phyloP scores from a whole-genome alignment of 305 asterid genomes.

The Striga hermonthica region DNA sequence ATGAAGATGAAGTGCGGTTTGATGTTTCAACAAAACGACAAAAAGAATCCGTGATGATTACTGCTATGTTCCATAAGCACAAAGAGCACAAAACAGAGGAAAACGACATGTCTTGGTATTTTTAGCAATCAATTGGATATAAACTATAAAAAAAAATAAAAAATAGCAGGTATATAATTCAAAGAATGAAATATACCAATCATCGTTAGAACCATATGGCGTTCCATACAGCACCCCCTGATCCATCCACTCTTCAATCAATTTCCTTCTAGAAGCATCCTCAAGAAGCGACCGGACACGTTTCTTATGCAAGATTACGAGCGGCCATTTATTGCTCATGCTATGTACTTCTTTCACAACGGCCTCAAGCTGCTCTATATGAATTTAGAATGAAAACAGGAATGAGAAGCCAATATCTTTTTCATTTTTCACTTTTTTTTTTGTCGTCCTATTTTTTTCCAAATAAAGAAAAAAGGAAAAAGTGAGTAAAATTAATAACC shows the following conservation, averaged over 20 bases:
- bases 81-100: not conserved
- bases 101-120: not conserved
- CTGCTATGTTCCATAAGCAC: too few species aligned
- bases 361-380: conserved; percentile 87
- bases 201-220: conserved; percentile 95
- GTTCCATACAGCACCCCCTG: conserved; percentile 67
- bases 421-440: not conserved
- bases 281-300: conserved; percentile 68
- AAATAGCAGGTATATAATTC: conserved; percentile 6
- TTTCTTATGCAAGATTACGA: conserved; percentile 74
- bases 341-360: conserved; percentile 69
- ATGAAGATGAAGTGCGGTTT: too few species aligned
- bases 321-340: conserved; percentile 69
- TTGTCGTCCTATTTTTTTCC: not conserved
- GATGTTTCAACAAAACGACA: too few species aligned
- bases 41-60: too few species aligned
- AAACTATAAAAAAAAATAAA: not conserved
- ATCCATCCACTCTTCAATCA: conserved; percentile 69
- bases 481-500: conserved; percentile 46
- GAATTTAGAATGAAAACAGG: conserved; percentile 23
- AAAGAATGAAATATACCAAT: conserved; percentile 48
- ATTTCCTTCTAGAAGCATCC: conserved; percentile 66
- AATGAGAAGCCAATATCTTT: conserved; percentile 24
- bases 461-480: not conserved
- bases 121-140: not conserved